Conservation (phyloP, 129 eudicot species). For the Silybum marianum region DNA sequence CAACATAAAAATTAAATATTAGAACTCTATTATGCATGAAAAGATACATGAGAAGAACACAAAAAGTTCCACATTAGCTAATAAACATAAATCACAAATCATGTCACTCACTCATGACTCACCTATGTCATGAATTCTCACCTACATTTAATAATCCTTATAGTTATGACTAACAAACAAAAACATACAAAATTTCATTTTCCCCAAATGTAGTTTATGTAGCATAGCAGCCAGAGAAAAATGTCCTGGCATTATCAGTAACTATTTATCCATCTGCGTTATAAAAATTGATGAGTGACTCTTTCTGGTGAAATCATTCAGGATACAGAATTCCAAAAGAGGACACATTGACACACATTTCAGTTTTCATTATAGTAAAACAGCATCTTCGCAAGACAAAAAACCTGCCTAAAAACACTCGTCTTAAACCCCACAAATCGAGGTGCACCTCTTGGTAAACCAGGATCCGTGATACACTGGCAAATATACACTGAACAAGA, state of each 20-base stretch:
- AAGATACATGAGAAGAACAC: background rate
- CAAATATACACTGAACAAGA: background rate
- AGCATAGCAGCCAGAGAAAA: background rate
- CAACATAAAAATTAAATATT: background rate
- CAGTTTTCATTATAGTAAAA: background rate
- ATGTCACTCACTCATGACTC: background rate
- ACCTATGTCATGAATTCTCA: background rate
- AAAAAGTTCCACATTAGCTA: background rate
- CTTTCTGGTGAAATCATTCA: slow-evolving; percentile 10
- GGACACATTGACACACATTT: background rate
- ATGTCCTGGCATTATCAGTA: background rate
- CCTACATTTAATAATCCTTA: slow-evolving; percentile 8
- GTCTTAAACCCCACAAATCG: background rate
- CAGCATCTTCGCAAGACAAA: background rate
- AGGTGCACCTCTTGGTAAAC: background rate
- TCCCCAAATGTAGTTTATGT: background rate
- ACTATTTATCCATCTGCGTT: background rate
- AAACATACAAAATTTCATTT: slow-evolving; percentile 1
- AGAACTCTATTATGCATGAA: background rate
- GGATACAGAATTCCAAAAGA: slow-evolving; percentile 6
- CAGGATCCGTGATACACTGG: background rate
- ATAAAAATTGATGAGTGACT: background rate
- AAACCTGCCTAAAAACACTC: background rate
- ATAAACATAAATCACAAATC: background rate
- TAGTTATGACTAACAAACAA: slow-evolving; percentile 15